phyloP scores from a whole-genome alignment of 1,284 basidiomycete genomes.

The Ustilago nuda region DNA sequence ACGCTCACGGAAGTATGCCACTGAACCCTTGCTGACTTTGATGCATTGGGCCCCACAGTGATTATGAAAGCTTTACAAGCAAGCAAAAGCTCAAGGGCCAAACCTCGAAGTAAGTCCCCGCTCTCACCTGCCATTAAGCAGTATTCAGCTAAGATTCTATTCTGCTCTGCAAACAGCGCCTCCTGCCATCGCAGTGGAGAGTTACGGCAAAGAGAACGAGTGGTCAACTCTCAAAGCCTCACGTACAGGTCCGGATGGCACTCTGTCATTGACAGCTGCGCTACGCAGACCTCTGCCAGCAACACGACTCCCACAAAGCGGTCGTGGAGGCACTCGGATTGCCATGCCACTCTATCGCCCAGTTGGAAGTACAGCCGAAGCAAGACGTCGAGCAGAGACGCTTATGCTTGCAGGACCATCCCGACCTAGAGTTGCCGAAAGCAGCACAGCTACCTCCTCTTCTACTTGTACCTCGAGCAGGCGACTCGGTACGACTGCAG shows the following conservation, averaged over 20 bases:
- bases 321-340: slow-evolving; percentile 22
- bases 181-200: background rate
- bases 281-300: slow-evolving; percentile 28
- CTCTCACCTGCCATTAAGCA: background rate
- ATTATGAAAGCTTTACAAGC: slow-evolving; percentile 20
- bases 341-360: slow-evolving; percentile 39
- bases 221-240: slow-evolving; percentile 44
- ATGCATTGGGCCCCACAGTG: slow-evolving; percentile 1
- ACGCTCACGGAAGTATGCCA: no score
- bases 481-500: background rate
- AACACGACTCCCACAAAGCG: slow-evolving; percentile 19
- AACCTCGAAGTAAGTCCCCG: slow-evolving; percentile 7
- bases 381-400: slow-evolving; percentile 26
- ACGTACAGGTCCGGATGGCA: slow-evolving; percentile 20
- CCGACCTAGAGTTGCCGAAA: background rate
- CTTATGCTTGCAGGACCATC: slow-evolving; percentile 4
- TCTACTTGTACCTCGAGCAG: background rate
- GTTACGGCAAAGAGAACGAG: slow-evolving; percentile 17
- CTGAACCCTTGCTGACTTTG: background rate
- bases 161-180: background rate
- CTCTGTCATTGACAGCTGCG: slow-evolving; percentile 25
- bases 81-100: slow-evolving; percentile 17
- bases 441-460: background rate
- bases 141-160: background rate
- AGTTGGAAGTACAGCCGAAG: slow-evolving; percentile 30